Evolutionary conservation across 257 asterid genomes (phyloP).

Genomic region (Schizonepeta tenuifolia): DNA sequence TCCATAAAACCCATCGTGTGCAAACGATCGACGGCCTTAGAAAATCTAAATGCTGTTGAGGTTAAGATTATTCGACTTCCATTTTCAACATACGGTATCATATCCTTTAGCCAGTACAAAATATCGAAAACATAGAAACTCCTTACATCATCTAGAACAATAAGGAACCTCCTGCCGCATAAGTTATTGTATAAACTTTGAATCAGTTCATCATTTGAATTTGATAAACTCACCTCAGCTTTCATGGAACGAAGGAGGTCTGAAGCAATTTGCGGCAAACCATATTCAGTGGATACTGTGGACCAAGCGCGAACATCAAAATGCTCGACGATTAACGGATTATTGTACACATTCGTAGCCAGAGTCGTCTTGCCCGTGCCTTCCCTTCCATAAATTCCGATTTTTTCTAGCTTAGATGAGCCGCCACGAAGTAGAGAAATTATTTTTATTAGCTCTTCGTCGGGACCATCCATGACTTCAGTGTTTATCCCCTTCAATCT

Average conservation of each 20-base stretch:
- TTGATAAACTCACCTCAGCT: not conserved
- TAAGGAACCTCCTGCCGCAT: not conserved
- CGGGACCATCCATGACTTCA: too few relatives aligned
- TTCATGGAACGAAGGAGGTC: not conserved
- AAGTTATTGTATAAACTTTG: too few relatives aligned
- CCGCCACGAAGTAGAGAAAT: not conserved
- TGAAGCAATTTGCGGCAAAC: too few relatives aligned
- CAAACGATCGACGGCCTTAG: too few relatives aligned
- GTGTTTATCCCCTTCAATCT: too few relatives aligned
- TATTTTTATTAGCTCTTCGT: too few relatives aligned
- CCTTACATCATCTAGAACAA: not conserved
- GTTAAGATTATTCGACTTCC: not conserved
- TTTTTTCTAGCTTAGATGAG: not conserved
- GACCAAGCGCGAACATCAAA: not conserved
- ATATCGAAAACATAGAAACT: too few relatives aligned
- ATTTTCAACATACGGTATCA: too few relatives aligned
- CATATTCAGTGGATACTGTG: too few relatives aligned
- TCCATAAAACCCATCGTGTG: not conserved
- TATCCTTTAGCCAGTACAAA: too few relatives aligned
- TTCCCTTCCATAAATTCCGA: not conserved
- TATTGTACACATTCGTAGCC: not conserved
- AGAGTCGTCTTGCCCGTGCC: not conserved
- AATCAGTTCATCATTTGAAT: not conserved
- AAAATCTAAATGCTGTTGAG: too few relatives aligned
- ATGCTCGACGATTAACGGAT: not conserved